A percentile compares a stretch with the other conserved stretches of the same genome.
Evolutionary conservation across 805 yeast species (phyloP).

Genomic region (Candida boleticola): DNA sequence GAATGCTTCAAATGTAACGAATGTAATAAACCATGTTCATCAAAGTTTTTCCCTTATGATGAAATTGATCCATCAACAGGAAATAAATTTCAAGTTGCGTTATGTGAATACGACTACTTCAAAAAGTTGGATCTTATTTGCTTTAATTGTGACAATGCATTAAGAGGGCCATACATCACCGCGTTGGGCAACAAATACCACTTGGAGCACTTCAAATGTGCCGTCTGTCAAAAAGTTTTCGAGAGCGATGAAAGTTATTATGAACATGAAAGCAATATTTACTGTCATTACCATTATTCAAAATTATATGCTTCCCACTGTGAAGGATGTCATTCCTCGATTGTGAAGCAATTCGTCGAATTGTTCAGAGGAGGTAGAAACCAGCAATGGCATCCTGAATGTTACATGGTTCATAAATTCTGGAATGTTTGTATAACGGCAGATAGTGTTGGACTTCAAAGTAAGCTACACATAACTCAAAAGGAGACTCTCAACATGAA

Average conservation of each 20-base stretch:
- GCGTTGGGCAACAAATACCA: slow-evolving; percentile 92
- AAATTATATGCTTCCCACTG: slow-evolving; percentile 81
- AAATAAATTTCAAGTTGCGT: slow-evolving; percentile 32
- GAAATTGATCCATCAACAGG: slow-evolving; percentile 42
- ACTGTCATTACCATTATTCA: slow-evolving; percentile 92
- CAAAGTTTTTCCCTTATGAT: slow-evolving; percentile 86
- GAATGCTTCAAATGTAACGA: slow-evolving; percentile 85
- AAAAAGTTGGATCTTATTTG: slow-evolving; percentile 83
- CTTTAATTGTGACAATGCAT: slow-evolving; percentile 75
- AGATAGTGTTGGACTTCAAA: slow-evolving; percentile 50
- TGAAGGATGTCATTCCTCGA: slow-evolving; percentile 90
- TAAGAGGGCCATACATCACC: slow-evolving; percentile 90
- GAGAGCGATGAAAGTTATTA: slow-evolving; percentile 90
- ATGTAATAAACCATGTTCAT: slow-evolving; percentile 77
- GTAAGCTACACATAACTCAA: slow-evolving; percentile 15
- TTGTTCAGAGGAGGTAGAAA: slow-evolving; percentile 85
- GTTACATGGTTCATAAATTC: slow-evolving; percentile 95
- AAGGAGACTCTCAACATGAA: background rate
- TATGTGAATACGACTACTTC: slow-evolving; percentile 94
- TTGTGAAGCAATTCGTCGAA: slow-evolving; percentile 91
- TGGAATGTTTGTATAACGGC: slow-evolving; percentile 86
- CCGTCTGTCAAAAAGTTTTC: slow-evolving; percentile 79
- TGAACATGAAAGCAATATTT: slow-evolving; percentile 78
- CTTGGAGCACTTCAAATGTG: slow-evolving; percentile 92
- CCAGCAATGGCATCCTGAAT: slow-evolving; percentile 99